Conservation (phyloP, 352 stramenopile genomes). For the Phytophthora nicotianae region DNA sequence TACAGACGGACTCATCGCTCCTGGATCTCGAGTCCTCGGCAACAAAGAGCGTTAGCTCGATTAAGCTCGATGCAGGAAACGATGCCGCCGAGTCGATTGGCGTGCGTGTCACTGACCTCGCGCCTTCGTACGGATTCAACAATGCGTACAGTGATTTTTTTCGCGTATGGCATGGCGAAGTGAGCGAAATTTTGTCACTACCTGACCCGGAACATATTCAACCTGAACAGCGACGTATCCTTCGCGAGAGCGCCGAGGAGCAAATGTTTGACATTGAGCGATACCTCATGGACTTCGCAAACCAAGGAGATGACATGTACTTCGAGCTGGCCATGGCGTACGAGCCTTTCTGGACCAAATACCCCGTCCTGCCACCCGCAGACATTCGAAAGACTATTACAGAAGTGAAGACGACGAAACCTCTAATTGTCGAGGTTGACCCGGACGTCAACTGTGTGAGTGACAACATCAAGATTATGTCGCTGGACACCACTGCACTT, state of each 20-base stretch:
- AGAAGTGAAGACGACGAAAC: conserved; percentile 14
- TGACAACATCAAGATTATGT: conserved; percentile 30
- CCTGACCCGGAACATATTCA: conserved; percentile 87
- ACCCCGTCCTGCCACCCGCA: conserved; percentile 28
- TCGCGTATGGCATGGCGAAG: conserved; percentile 89
- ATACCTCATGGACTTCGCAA: conserved; percentile 95
- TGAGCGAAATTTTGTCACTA: conserved; percentile 94
- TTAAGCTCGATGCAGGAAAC: conserved; percentile 20
- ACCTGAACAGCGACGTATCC: conserved; percentile 63
- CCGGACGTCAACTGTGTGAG: conserved; percentile 28
- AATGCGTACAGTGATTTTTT: conserved; percentile 94
- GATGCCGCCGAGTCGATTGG: conserved; percentile 14
- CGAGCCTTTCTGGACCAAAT: conserved; percentile 89
- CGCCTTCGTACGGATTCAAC: conserved; percentile 94
- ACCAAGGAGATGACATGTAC: conserved; percentile 93
- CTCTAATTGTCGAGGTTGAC: conserved; percentile 52
- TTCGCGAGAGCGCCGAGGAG: conserved; percentile 89
- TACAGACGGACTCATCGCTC: conserved; percentile 46
- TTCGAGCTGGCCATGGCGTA: conserved; percentile 91
- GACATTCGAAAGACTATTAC: conserved; percentile 4
- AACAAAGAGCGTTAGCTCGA: conserved; percentile 7
- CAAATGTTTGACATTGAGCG: conserved; percentile 95
- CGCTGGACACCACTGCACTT: conserved; percentile 17
- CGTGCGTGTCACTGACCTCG: conserved; percentile 53
- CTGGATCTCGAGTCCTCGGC: conserved; percentile 49